Evolutionary conservation across 139 green algal species (phyloP).

Genomic region (Chlamydomonas sp.): DNA sequence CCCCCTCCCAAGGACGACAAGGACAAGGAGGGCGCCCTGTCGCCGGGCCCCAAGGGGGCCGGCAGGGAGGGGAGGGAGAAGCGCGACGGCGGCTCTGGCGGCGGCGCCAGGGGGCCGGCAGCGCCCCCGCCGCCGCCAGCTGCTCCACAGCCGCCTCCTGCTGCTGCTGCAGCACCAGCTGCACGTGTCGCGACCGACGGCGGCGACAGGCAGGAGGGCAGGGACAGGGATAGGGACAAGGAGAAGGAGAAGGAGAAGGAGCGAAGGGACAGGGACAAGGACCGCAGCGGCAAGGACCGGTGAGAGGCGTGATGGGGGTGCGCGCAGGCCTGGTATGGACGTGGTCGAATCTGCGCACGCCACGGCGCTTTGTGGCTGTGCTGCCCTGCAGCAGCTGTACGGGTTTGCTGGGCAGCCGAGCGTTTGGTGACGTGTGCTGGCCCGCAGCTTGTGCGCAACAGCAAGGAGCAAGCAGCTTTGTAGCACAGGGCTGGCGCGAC

Average conservation of each 20-base stretch:
- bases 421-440: background rate
- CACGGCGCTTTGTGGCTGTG: background rate
- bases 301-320: background rate
- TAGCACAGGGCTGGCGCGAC: no score
- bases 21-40: background rate
- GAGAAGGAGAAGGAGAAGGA: constrained; percentile 3
- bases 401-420: background rate
- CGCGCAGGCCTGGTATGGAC: background rate
- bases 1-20: background rate
- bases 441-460: no score
- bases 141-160: no score
- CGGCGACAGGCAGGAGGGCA: background rate
- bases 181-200: no score
- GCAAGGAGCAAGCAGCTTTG: no score
- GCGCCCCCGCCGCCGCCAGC: no score
- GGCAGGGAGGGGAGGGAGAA: background rate
- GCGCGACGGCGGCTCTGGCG: background rate
- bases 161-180: background rate
- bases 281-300: background rate
- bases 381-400: background rate
- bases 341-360: background rate
- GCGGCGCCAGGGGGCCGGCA: background rate
- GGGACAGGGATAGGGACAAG: background rate
- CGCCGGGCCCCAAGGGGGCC: background rate
- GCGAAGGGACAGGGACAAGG: background rate